Evolutionary conservation across 1,139 yeast genomes (phyloP).

Genomic region (Suhomyces coccinellae): DNA sequence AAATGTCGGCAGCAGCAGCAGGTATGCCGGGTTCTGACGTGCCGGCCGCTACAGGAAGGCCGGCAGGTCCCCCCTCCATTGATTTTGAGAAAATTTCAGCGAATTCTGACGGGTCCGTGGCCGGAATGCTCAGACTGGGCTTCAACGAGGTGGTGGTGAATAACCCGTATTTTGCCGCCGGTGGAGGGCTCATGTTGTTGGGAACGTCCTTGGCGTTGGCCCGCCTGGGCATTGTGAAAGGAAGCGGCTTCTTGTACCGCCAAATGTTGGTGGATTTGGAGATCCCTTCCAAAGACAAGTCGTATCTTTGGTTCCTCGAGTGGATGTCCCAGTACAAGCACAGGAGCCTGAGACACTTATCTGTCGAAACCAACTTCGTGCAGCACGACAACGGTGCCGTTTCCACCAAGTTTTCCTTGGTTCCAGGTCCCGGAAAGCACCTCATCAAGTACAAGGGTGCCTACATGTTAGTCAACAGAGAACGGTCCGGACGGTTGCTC

Average conservation of each 20-base stretch:
- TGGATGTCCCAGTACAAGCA: constrained; percentile 91
- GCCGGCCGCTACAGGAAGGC: not conserved
- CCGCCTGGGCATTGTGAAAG: constrained; percentile 64
- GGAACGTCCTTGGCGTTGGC: constrained; percentile 86
- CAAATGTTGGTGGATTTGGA: constrained; percentile 89
- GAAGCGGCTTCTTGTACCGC: constrained; percentile 70
- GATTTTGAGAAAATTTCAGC: constrained; percentile 40
- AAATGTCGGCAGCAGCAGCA: not conserved
- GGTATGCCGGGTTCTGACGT: not conserved
- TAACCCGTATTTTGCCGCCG: constrained; percentile 95
- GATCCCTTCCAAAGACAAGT: constrained; percentile 90
- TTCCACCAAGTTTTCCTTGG: constrained; percentile 81
- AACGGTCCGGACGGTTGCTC: constrained; percentile 83
- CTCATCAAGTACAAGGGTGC: constrained; percentile 84
- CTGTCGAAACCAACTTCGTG: constrained; percentile 83
- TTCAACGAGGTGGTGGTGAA: constrained; percentile 59
- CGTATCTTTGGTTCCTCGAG: constrained; percentile 90
- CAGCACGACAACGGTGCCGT: constrained; percentile 95
- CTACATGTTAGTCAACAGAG: constrained; percentile 83
- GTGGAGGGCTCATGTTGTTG: constrained; percentile 92
- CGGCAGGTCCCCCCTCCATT: constrained; percentile 15
- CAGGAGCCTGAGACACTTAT: constrained; percentile 76
- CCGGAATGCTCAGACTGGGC: constrained; percentile 38
- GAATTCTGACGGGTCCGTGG: constrained; percentile 40
- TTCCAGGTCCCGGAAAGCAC: constrained; percentile 98